A percentile compares a stretch with the other conserved stretches of the same genome.
Evolutionary conservation across 331 rosid species (phyloP).

Genomic region (Prunus yedoensis): DNA sequence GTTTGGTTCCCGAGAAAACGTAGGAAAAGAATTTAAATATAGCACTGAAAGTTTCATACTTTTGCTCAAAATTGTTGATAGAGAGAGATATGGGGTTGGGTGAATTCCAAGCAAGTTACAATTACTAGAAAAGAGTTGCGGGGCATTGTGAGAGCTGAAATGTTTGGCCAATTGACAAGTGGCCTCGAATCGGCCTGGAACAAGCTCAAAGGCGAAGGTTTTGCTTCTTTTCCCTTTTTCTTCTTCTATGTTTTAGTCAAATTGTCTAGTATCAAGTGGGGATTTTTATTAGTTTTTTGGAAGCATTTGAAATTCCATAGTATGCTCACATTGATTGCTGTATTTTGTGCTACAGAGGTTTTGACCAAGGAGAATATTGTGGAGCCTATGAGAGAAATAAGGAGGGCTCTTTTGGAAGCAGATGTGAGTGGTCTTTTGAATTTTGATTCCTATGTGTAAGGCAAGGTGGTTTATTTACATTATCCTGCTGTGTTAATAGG

Average conservation of each 20-base stretch:
- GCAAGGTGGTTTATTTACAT: constrained; percentile 6
- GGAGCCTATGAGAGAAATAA: constrained; percentile 97
- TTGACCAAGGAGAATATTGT: constrained; percentile 89
- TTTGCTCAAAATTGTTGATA: constrained; percentile 26
- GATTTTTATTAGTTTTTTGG: not conserved
- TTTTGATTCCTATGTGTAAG: constrained; percentile 9
- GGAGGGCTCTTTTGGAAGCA: constrained; percentile 98
- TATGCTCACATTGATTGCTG: not conserved
- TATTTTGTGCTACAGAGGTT: constrained; percentile 61
- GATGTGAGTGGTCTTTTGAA: constrained; percentile 55
- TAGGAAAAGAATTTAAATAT: not conserved
- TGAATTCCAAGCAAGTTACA: constrained; percentile 54
- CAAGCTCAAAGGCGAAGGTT: constrained; percentile 98
- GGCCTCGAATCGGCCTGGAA: constrained; percentile 97
- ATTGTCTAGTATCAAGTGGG: not conserved
- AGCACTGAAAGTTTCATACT: not conserved
- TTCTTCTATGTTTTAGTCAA: not conserved
- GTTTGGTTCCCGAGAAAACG: constrained; percentile 1
- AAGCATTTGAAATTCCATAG: not conserved
- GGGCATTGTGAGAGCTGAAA: constrained; percentile 79
- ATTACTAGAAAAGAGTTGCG: constrained; percentile 38
- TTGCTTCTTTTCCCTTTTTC: not conserved
- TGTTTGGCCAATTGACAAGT: constrained; percentile 91
- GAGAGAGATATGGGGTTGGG: constrained; percentile 88
- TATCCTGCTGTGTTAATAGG: constrained; percentile 53